Conservation (phyloP, 108 stramenopile species). For the Fragilariopsis cylindrus region DNA sequence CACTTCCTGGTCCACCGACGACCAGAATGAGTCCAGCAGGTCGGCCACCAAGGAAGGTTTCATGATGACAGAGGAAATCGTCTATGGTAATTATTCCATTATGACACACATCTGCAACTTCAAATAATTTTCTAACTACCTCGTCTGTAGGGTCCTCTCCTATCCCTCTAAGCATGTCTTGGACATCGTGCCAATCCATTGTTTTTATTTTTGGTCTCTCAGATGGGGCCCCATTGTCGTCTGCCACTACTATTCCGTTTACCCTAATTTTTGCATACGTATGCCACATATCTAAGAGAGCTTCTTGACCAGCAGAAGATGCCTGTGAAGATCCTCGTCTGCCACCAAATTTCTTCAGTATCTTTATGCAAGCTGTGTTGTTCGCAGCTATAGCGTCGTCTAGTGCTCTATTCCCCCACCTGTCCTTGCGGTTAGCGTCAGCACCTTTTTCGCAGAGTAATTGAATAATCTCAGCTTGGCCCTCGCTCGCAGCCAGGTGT, state of each 20-base stretch:
- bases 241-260: neutral
- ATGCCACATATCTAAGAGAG: conserved; percentile 57
- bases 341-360: conserved; percentile 53
- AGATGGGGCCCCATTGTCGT: no score
- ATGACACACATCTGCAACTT: conserved; percentile 44
- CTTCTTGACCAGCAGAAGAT: conserved; percentile 32
- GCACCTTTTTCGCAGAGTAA: conserved; percentile 65
- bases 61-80: conserved; percentile 17
- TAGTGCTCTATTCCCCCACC: conserved; percentile 75
- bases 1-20: conserved; percentile 91
- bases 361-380: conserved; percentile 32
- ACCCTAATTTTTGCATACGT: conserved; percentile 43
- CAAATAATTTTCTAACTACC: conserved; percentile 49
- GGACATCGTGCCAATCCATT: conserved; percentile 65
- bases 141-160: conserved; percentile 60
- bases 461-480: conserved; percentile 52
- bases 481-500: conserved; percentile 75
- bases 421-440: conserved; percentile 68
- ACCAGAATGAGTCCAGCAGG: conserved; percentile 84
- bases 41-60: conserved; percentile 48
- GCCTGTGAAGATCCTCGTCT: conserved; percentile 1
- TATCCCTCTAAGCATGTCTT: conserved; percentile 47
- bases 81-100: conserved; percentile 46
- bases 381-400: conserved; percentile 61
- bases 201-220: conserved; percentile 26